phyloP scores from a whole-genome alignment of 1,139 yeast genomes.

The Wickerhamomyces sp. region DNA sequence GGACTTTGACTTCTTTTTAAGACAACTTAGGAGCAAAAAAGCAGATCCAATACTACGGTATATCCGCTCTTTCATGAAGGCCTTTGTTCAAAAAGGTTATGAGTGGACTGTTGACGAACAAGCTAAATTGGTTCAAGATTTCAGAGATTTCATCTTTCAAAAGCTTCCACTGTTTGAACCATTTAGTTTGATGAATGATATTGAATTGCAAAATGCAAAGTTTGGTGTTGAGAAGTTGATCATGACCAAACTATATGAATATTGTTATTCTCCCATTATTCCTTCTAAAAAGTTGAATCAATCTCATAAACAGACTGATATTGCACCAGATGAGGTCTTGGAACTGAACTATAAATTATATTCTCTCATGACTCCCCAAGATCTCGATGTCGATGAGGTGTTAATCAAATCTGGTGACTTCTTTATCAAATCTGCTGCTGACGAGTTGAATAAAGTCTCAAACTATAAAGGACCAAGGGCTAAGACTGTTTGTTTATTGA shows the following conservation, averaged over 20 bases:
- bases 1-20: slow-evolving; percentile 78
- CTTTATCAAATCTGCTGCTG: slow-evolving; percentile 67
- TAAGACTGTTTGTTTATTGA: slow-evolving; percentile 83
- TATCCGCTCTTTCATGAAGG: slow-evolving; percentile 71
- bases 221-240: slow-evolving; percentile 92
- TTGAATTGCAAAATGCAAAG: slow-evolving; percentile 64
- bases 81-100: slow-evolving; percentile 45
- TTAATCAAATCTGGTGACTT: slow-evolving; percentile 43
- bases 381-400: slow-evolving; percentile 65
- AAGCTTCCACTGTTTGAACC: slow-evolving; percentile 70
- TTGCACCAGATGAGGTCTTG: slow-evolving; percentile 55
- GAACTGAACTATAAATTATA: slow-evolving; percentile 56
- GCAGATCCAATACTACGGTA: slow-evolving; percentile 92
- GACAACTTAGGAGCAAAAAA: slow-evolving; percentile 61
- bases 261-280: slow-evolving; percentile 79
- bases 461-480: slow-evolving; percentile 91
- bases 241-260: slow-evolving; percentile 78
- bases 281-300: slow-evolving; percentile 36
- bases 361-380: slow-evolving; percentile 73
- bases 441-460: slow-evolving; percentile 71
- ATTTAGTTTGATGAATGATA: slow-evolving; percentile 59
- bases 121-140: slow-evolving; percentile 68
- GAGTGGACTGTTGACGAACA: slow-evolving; percentile 73
- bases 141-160: slow-evolving; percentile 62
- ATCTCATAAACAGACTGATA: slow-evolving; percentile 51